These are phyloP conservation scores for Massarina eburnea DNA, from an alignment of 2,329 filamentous ascomycete species.

Conservation along the genomic window DNA sequence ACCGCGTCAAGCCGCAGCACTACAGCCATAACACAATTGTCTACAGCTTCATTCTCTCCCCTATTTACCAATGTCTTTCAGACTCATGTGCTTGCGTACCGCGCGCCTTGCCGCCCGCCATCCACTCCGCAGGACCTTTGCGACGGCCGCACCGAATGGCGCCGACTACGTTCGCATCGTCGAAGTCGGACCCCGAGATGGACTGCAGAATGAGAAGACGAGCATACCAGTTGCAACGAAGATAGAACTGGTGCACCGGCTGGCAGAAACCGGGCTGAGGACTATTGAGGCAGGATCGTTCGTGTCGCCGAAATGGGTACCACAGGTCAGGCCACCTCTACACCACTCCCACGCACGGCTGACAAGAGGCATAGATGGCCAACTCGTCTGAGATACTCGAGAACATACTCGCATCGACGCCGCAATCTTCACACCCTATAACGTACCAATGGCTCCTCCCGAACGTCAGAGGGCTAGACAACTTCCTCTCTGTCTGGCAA, in stretches of 20 bases:
- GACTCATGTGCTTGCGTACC: constrained; percentile 32
- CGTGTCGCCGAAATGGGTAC: constrained; percentile 81
- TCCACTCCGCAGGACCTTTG: constrained; percentile 32
- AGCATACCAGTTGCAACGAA: constrained; percentile 72
- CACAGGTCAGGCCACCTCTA: constrained; percentile 60
- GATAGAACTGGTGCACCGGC: constrained; percentile 70
- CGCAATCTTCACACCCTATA: constrained; percentile 57
- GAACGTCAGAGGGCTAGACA: constrained; percentile 71
- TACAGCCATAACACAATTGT: not conserved
- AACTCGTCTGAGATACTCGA: constrained; percentile 74
- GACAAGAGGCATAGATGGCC: constrained; percentile 63
- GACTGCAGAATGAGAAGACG: constrained; percentile 82
- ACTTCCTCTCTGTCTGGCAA: constrained; percentile 58
- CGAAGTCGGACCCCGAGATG: constrained; percentile 82
- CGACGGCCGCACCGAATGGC: constrained; percentile 35
- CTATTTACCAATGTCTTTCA: constrained; percentile 27
- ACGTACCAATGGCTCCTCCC: constrained; percentile 81
- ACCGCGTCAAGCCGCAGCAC: constrained; percentile 3
- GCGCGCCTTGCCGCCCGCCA: constrained; percentile 40
- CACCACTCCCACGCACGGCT: constrained; percentile 7
- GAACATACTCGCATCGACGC: constrained; percentile 63
- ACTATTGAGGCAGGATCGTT: constrained; percentile 83
- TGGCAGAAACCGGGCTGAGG: constrained; percentile 68
- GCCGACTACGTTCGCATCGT: constrained; percentile 62
- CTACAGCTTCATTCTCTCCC: not conserved